Evolutionary conservation across 2,329 filamentous ascomycete genomes (phyloP).

Genomic region (Ampelomyces quisqualis): DNA sequence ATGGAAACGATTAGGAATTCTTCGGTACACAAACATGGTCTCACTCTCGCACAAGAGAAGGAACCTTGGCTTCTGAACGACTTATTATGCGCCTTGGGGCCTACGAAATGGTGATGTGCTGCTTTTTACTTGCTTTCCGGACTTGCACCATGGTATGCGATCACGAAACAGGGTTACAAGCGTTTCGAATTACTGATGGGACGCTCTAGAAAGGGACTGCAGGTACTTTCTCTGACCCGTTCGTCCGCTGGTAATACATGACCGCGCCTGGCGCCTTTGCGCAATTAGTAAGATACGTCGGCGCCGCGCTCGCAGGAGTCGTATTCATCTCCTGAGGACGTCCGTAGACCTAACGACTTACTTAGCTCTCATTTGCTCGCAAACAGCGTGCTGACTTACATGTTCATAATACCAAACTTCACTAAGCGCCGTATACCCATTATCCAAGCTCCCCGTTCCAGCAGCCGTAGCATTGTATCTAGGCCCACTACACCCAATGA

Average conservation of each 20-base stretch:
- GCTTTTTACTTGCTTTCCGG: no score
- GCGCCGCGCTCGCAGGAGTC: slow-evolving; percentile 52
- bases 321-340: slow-evolving; percentile 56
- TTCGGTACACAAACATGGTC: no score
- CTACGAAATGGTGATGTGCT: no score
- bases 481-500: slow-evolving; percentile 62
- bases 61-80: no score
- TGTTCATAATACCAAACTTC: slow-evolving; percentile 70
- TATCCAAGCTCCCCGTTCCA: slow-evolving; percentile 57
- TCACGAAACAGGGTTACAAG: background rate
- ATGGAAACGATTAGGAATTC: no score
- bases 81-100: no score
- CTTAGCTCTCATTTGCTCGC: background rate
- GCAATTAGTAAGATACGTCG: slow-evolving; percentile 54
- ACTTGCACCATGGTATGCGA: no score
- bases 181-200: background rate
- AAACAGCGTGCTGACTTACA: slow-evolving; percentile 33
- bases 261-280: slow-evolving; percentile 56
- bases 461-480: slow-evolving; percentile 61
- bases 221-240: slow-evolving; percentile 41
- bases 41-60: no score
- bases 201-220: slow-evolving; percentile 24
- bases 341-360: slow-evolving; percentile 46
- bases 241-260: slow-evolving; percentile 56
- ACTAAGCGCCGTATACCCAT: slow-evolving; percentile 57